A percentile compares a stretch with the other conserved stretches of the same genome.
Evolutionary conservation across 176 grass and related monocot species (phyloP).

Genomic region (Tillandsia leiboldiana): DNA sequence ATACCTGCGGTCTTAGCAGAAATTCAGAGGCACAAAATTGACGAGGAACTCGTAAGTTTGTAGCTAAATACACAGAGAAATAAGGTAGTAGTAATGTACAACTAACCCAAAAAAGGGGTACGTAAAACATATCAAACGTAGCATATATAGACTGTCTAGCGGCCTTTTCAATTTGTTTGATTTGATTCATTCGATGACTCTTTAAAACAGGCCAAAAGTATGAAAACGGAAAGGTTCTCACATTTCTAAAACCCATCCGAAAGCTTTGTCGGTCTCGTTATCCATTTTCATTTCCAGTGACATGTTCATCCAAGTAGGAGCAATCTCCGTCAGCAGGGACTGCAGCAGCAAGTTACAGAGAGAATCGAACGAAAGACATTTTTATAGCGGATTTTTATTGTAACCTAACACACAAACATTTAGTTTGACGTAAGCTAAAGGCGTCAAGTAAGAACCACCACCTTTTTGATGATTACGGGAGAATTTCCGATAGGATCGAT

Average conservation of each 20-base stretch:
- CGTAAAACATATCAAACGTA: too few relatives aligned
- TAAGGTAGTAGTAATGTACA: not conserved
- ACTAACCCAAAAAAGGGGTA: too few relatives aligned
- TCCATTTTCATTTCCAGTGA: slow-evolving; percentile 92
- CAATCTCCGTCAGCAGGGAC: slow-evolving; percentile 75
- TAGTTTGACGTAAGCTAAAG: not conserved
- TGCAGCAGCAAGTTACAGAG: slow-evolving; percentile 12
- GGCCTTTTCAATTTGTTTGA: too few relatives aligned
- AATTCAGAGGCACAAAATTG: not conserved
- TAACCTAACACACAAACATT: too few relatives aligned
- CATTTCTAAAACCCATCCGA: slow-evolving; percentile 99
- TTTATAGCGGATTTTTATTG: too few relatives aligned
- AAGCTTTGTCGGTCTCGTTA: slow-evolving; percentile 75
- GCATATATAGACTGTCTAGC: too few relatives aligned
- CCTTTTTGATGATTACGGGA: slow-evolving; percentile 97
- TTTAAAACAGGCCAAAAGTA: not conserved
- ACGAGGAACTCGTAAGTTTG: not conserved
- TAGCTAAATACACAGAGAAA: not conserved
- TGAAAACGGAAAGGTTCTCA: slow-evolving; percentile 23
- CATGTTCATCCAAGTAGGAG: slow-evolving; percentile 99
- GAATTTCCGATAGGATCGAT: slow-evolving; percentile 95
- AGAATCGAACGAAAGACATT: not conserved
- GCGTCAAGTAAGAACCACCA: slow-evolving; percentile 6
- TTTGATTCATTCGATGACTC: too few relatives aligned
- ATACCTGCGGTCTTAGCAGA: slow-evolving; percentile 49